Evolutionary conservation across 2,329 filamentous ascomycete species (phyloP).

Genomic region (Neofusicoccum laricinum): DNA sequence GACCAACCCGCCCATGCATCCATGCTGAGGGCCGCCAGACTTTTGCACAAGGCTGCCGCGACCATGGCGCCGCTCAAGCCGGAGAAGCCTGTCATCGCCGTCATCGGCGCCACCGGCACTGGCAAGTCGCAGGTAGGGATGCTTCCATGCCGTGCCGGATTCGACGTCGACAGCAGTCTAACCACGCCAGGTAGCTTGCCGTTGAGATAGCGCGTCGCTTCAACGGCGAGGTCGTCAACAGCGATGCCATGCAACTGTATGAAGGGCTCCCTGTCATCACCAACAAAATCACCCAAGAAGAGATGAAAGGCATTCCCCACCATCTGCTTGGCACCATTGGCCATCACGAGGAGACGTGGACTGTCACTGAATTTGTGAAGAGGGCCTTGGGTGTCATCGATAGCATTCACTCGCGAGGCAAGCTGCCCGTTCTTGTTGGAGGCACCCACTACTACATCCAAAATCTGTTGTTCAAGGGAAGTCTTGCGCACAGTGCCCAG

Average conservation of each 20-base stretch:
- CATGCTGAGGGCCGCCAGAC: conserved; percentile 1
- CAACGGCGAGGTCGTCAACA: conserved; percentile 93
- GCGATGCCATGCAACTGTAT: conserved; percentile 98
- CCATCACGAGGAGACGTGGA: conserved; percentile 77
- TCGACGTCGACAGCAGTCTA: conserved; percentile 26
- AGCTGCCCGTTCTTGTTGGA: conserved; percentile 85
- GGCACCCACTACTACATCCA: conserved; percentile 96
- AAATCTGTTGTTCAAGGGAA: conserved; percentile 77
- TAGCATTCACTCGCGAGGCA: conserved; percentile 75
- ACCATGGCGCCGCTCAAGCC: conserved; percentile 19
- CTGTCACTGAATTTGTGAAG: conserved; percentile 71
- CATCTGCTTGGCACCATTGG: conserved; percentile 80
- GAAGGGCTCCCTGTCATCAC: conserved; percentile 88
- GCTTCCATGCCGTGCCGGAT: too few relatives aligned
- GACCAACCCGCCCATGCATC: neutral
- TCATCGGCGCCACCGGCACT: conserved; percentile 88
- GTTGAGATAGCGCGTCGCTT: conserved; percentile 80
- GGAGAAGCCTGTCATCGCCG: conserved; percentile 64
- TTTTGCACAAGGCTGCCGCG: neutral
- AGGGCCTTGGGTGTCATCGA: conserved; percentile 67
- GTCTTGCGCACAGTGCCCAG: conserved; percentile 43
- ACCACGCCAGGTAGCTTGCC: conserved; percentile 64
- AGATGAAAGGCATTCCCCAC: conserved; percentile 78
- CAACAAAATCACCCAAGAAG: conserved; percentile 77
- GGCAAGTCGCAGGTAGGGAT: conserved; percentile 90